These are phyloP conservation scores for Botrytis fragariae DNA, from an alignment of 2,329 filamentous ascomycete species.

Conservation along the genomic window DNA sequence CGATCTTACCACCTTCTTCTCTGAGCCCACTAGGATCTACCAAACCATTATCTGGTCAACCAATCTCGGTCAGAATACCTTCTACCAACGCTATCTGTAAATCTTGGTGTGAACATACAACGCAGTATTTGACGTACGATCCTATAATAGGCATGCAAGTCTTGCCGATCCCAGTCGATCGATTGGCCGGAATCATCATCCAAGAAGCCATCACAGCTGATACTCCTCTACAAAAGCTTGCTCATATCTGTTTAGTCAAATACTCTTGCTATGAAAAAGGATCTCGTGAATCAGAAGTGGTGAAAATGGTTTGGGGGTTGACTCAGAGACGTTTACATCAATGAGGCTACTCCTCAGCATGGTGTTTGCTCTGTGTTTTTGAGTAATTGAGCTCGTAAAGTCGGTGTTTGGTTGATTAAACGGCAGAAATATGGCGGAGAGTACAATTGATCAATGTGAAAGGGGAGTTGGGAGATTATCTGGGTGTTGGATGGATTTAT, in stretches of 20 bases:
- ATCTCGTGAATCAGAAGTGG: not conserved
- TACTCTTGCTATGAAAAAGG: not conserved
- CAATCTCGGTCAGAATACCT: not conserved
- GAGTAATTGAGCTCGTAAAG: not conserved
- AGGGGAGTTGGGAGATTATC: not conserved
- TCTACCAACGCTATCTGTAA: not conserved
- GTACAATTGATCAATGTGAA: not conserved
- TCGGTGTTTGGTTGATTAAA: not conserved
- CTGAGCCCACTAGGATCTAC: not conserved
- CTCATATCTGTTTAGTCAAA: not conserved
- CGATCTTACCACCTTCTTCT: not conserved
- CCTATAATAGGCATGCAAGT: not conserved
- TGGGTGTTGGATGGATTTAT: not conserved
- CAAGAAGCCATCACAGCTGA: not conserved
- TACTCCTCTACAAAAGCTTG: not conserved
- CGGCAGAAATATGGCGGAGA: not conserved
- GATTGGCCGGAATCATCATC: not conserved
- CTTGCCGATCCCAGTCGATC: not conserved
- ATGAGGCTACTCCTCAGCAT: not conserved
- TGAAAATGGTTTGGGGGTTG: not conserved
- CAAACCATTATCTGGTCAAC: not conserved
- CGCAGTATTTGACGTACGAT: not conserved
- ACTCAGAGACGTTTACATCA: rapidly evolving
- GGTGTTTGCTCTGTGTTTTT: not conserved
- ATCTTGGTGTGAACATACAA: not conserved